These are phyloP conservation scores for Fomitopsis pinicola DNA, from an alignment of 1,284 basidiomycete species.

Conservation along the genomic window DNA sequence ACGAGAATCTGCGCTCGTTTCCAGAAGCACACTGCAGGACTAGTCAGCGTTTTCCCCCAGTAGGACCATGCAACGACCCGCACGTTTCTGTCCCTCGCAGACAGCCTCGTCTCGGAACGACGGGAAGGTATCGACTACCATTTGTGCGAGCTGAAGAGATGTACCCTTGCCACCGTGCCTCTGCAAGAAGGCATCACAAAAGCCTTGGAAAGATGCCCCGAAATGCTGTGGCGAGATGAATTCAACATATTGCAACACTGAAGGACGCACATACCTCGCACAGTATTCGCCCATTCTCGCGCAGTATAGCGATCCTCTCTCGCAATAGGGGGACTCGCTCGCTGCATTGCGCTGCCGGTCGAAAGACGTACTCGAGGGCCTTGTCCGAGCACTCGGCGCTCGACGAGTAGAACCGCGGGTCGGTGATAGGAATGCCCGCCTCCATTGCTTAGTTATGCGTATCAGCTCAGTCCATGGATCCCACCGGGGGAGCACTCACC, in stretches of 20 bases:
- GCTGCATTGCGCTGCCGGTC: conserved; percentile 46
- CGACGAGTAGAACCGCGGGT: conserved; percentile 73
- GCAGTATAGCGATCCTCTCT: conserved; percentile 68
- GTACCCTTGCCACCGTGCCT: conserved; percentile 50
- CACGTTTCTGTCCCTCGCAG: conserved; percentile 56
- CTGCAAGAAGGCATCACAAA: conserved; percentile 58
- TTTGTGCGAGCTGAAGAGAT: conserved; percentile 67
- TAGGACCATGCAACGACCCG: conserved; percentile 7
- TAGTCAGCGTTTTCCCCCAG: conserved; percentile 1
- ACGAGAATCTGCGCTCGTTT: conserved; percentile 84
- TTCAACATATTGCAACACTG: background rate
- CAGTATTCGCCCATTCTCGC: conserved; percentile 67
- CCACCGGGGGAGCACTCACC: conserved; percentile 39
- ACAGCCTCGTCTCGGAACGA: conserved; percentile 69
- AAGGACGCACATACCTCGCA: conserved; percentile 46
- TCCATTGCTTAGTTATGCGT: conserved; percentile 39
- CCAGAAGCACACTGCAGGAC: conserved; percentile 63
- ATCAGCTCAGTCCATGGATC: background rate
- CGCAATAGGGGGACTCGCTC: conserved; percentile 65
- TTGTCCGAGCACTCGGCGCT: conserved; percentile 58
- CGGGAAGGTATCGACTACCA: conserved; percentile 67
- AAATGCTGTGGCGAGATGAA: conserved; percentile 43
- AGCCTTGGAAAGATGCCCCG: conserved; percentile 64
- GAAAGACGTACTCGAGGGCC: conserved; percentile 63
- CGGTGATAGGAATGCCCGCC: conserved; percentile 67